These are phyloP conservation scores for Phytophthora litchii DNA, from an alignment of 352 stramenopile genomes.

Conservation along the genomic window DNA sequence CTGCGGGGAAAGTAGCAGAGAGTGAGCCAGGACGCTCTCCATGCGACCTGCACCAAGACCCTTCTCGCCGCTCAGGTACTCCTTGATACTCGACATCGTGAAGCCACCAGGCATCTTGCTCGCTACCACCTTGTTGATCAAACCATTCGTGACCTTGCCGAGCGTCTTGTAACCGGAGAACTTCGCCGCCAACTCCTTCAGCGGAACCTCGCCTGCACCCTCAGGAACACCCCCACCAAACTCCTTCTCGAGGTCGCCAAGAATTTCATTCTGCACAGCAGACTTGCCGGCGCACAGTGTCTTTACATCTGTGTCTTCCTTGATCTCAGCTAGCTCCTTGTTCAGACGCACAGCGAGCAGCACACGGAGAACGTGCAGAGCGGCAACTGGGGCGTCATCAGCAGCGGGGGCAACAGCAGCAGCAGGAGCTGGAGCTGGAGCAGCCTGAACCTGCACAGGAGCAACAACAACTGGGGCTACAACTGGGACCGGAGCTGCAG, in stretches of 20 bases:
- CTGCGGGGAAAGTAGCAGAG: constrained; percentile 61
- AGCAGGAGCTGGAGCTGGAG: constrained; percentile 17
- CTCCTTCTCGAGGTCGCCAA: constrained; percentile 88
- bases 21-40: constrained; percentile 81
- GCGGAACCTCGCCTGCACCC: constrained; percentile 68
- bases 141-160: constrained; percentile 63
- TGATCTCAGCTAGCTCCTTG: constrained; percentile 74
- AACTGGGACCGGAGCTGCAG: constrained; percentile 35
- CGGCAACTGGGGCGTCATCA: constrained; percentile 66
- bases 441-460: constrained; percentile 27
- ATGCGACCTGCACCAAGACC: constrained; percentile 67
- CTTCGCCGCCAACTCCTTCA: constrained; percentile 74
- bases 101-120: constrained; percentile 89
- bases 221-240: constrained; percentile 76
- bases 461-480: constrained; percentile 25
- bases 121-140: constrained; percentile 80
- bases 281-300: constrained; percentile 84
- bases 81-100: constrained; percentile 79
- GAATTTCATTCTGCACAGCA: constrained; percentile 89
- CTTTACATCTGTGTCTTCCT: constrained; percentile 78
- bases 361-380: constrained; percentile 76
- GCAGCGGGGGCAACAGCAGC: constrained; percentile 26
- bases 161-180: constrained; percentile 75
- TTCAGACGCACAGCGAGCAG: constrained; percentile 78
- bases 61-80: constrained; percentile 64